Evolutionary conservation across 352 stramenopile species (phyloP), one percentile per base, ranked within the genome.

Genomic region (Pythium volutum): DNA sequence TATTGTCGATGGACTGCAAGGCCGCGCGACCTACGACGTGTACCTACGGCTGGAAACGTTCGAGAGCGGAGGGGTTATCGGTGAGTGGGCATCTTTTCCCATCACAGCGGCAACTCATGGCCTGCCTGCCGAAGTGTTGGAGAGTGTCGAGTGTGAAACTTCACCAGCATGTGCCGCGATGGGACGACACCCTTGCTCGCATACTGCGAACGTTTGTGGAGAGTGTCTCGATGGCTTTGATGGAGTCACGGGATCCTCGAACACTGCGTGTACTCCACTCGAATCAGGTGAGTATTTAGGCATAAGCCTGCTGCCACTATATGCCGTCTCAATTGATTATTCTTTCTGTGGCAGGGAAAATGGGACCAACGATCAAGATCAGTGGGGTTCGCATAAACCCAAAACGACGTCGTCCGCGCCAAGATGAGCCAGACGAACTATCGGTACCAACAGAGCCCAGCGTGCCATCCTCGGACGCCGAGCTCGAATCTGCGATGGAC

Each of bases 1-100:
- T 49, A 45, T 74, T 4, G 71, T 90, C 27, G 70, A 79, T 6
- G 69, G 67, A 9, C 69, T 94, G 3, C 70, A 64, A 4, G 77
- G 87, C 43, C 79, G 78, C 20, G 91, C 73, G 2, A 52, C 69
- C 10, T 91, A 93, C 50, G 79, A 90, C 31, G 57, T 94, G 34
- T 94, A 86, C 73, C 71, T 94, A 27, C 72, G 81, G 8, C 62
- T 79, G 1, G 85, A 94, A 72, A 91, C 83, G 1, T 71, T 93
- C n/a, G 64, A 77, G 29, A 93, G 83, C 46, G 75, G 68, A 25
- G 85, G 85, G 2, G 85, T 94, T 15, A 74, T 88, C 38, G 75
- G 84, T 27, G 56, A 77, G 6, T 92, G 82, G 82, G 73, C 75
- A 27, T 52, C 50, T 10, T 62, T 81, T 25, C 67, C 78, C 1